Base-by-base conservation (phyloP, 2,329 filamentous ascomycete genomes). In the Pseudogymnoascus sp. region DNA sequence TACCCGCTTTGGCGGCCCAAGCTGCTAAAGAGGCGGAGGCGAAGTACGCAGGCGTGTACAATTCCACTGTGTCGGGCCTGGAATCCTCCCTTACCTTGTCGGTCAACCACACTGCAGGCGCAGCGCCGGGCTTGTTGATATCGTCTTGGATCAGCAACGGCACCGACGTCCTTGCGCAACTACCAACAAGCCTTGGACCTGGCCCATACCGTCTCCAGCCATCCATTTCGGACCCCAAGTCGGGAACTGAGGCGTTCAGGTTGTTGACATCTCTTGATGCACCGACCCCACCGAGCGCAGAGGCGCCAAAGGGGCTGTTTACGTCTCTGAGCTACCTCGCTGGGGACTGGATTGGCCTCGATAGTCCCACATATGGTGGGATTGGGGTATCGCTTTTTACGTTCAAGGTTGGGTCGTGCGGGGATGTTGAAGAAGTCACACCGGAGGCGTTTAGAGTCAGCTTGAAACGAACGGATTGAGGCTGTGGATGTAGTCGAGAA, bases 61-160 rank as follows among this genome's bases (percentile, higher is more conserved):
- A 71, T 58, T 60, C 63, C 3, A 64, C 64, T 8, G n/a, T 32
- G 1, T 59, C 58, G 4, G 61, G 57, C 6, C 28, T 67, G n/a
- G 71, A 72, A 57, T 69, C 71, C 14, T 68, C 67, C 12, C 22
- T 73, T 22, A 68, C 62, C 6, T 32, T 75, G 12, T 32, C 47
- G n/a, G 47, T 54, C 47, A 54, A 54, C 25, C 25, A 54, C 11
- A 64, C 63, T 3, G 68, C 65, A 2, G 62, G 65, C 7, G 64
- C 63, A 6, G 37, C 63, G 1, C 67, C 70, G 0, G 73, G 71
- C 1, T 62, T 75, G 2, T 65, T 64, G 22, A 65, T 75, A 30
- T 66, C 67, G 1, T 59, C 63, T 1, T 75, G 70, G 66, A 66
- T 69, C 47, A 68, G 61, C 50, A 72, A 73, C 43, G 70, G 70